Conservation (phyloP, 345 rosid species). For the Streptanthus diversifolius region DNA sequence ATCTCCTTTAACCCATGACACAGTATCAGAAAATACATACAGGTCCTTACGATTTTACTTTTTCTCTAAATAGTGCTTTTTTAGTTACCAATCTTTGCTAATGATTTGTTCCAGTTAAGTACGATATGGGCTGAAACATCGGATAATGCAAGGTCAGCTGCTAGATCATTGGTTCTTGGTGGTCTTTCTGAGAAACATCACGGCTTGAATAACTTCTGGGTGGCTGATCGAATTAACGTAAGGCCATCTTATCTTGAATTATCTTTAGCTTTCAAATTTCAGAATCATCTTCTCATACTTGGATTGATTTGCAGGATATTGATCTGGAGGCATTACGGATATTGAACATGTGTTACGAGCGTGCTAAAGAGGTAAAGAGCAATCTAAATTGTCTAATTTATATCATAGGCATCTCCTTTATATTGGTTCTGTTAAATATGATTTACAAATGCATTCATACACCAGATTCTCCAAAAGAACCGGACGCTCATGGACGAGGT, state of each 20-base stretch:
- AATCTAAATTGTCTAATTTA: not conserved
- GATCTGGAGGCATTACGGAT: conserved; percentile 74
- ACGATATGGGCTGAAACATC: conserved; percentile 98
- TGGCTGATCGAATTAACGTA: conserved; percentile 77
- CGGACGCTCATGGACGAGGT: conserved; percentile 64
- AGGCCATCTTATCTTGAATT: conserved; percentile 24
- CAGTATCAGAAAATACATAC: not conserved
- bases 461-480: conserved; percentile 44
- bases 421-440: not conserved
- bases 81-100: conserved; percentile 9
- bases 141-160: conserved; percentile 87
- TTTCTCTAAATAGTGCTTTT: not conserved
- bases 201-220: conserved; percentile 76
- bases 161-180: conserved; percentile 77
- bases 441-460: not conserved
- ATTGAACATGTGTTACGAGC: conserved; percentile 60
- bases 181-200: conserved; percentile 85
- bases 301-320: conserved; percentile 53
- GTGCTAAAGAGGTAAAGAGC: conserved; percentile 69
- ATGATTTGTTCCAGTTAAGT: conserved; percentile 60
- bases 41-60: not conserved
- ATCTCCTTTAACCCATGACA: not conserved
- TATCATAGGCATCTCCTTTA: too few species aligned
- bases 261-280: not conserved
- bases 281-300: conserved; percentile 5